Percentiles rank a stretch among this genome's conserved stretches.
These are phyloP conservation scores for Geotrichum citri-aurantii DNA, from an alignment of 1,139 yeast species.

Conservation along the genomic window DNA sequence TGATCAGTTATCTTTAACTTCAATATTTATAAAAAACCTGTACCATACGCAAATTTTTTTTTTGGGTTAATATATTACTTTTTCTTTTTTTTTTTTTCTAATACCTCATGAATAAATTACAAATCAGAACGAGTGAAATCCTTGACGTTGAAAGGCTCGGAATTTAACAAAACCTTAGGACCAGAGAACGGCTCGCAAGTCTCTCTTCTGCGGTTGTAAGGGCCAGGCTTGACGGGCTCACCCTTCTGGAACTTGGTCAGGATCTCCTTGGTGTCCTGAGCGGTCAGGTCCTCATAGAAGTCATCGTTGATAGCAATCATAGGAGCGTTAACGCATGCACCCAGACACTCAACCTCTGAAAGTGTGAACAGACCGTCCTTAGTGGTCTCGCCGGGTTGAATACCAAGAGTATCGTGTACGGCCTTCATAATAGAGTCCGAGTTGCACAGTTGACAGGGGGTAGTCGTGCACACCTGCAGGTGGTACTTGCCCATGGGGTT, in stretches of 20 bases:
- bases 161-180: constrained; percentile 53
- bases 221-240: constrained; percentile 57
- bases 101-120: constrained; percentile 19
- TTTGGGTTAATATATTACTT: background rate
- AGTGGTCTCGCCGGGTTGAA: constrained; percentile 78
- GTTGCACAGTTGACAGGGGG: constrained; percentile 85
- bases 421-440: constrained; percentile 74
- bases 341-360: constrained; percentile 87
- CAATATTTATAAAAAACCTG: background rate
- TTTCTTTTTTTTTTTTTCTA: background rate
- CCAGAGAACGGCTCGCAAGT: constrained; percentile 77
- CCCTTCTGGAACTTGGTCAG: constrained; percentile 64
- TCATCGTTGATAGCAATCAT: constrained; percentile 84
- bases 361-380: constrained; percentile 70
- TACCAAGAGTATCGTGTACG: constrained; percentile 52
- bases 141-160: constrained; percentile 64
- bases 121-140: constrained; percentile 45
- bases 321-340: constrained; percentile 91
- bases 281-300: constrained; percentile 75
- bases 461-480: constrained; percentile 82
- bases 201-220: constrained; percentile 56
- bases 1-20: background rate
- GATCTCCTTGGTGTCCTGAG: constrained; percentile 56
- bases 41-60: background rate
- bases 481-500: constrained; percentile 83